Evolutionary conservation across 192 early-diverging fungal species (phyloP).

Genomic region (Umbelopsis isabellina): DNA sequence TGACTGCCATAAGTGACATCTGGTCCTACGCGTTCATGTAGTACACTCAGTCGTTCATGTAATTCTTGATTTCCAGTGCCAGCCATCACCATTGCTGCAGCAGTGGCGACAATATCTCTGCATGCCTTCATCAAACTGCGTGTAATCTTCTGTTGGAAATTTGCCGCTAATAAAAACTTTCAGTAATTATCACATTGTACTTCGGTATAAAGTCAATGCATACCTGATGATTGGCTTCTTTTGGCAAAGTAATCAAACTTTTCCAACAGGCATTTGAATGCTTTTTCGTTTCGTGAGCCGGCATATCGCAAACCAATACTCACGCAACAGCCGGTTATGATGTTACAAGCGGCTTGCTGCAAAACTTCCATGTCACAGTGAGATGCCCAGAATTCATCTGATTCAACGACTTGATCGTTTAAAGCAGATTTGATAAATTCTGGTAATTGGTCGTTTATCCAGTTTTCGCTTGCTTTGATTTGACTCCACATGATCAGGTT

Average conservation of each 20-base stretch:
- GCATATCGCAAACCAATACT: slow-evolving; percentile 72
- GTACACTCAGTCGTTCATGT: slow-evolving; percentile 56
- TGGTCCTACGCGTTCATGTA: slow-evolving; percentile 49
- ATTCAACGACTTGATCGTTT: slow-evolving; percentile 13
- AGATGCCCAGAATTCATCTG: slow-evolving; percentile 18
- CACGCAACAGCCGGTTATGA: slow-evolving; percentile 70
- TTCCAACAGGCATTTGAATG: slow-evolving; percentile 51
- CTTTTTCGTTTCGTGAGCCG: slow-evolving; percentile 55
- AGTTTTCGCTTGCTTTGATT: slow-evolving; percentile 62
- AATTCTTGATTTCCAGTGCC: slow-evolving; percentile 77
- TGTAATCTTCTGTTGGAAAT: slow-evolving; percentile 66
- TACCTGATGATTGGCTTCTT: slow-evolving; percentile 45
- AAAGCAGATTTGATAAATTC: slow-evolving; percentile 49
- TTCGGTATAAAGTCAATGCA: not conserved
- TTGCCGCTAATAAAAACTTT: slow-evolving; percentile 41
- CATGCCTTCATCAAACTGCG: slow-evolving; percentile 63
- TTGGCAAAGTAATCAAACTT: slow-evolving; percentile 57
- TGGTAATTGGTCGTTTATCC: slow-evolving; percentile 70
- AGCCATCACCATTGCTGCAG: slow-evolving; percentile 75
- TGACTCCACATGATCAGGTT: slow-evolving; percentile 75
- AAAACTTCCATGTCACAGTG: slow-evolving; percentile 46
- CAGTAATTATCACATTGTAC: not conserved
- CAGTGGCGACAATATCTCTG: slow-evolving; percentile 66
- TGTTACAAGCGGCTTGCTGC: slow-evolving; percentile 65
- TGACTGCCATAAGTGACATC: slow-evolving; percentile 72